Conservation (phyloP, 2,329 filamentous ascomycete species). For the Monilinia fructigena region DNA sequence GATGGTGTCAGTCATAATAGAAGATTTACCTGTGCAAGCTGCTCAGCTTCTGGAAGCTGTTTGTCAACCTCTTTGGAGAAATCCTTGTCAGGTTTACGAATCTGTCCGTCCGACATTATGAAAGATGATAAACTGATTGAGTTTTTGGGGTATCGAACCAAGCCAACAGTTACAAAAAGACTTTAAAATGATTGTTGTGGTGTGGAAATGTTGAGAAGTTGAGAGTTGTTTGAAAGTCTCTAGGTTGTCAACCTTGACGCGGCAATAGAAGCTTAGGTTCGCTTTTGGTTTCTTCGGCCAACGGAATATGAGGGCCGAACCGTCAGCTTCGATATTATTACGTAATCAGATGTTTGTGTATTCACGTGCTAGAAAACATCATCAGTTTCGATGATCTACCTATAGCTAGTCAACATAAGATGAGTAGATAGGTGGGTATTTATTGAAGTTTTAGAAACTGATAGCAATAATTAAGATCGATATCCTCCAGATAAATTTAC, state of each 20-base stretch:
- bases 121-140: constrained; percentile 14
- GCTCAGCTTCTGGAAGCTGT: constrained; percentile 85
- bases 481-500: too few relatives aligned
- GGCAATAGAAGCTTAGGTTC: constrained; percentile 23
- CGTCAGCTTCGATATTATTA: background rate
- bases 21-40: constrained; percentile 72
- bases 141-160: constrained; percentile 1
- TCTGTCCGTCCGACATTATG: constrained; percentile 40
- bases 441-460: too few relatives aligned
- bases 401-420: too few relatives aligned
- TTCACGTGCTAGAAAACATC: too few relatives aligned
- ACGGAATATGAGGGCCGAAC: constrained; percentile 4
- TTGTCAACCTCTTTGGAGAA: constrained; percentile 94
- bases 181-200: constrained; percentile 1
- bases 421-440: too few relatives aligned
- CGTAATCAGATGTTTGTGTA: background rate
- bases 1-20: background rate
- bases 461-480: too few relatives aligned
- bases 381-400: too few relatives aligned
- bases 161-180: constrained; percentile 5
- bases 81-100: constrained; percentile 81
- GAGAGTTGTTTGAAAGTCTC: constrained; percentile 12
- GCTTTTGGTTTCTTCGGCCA: background rate
- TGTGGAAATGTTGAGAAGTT: constrained; percentile 11
- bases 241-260: constrained; percentile 25